Conservation (phyloP, 2,329 filamentous ascomycete species). For the Geosmithia morbida region DNA sequence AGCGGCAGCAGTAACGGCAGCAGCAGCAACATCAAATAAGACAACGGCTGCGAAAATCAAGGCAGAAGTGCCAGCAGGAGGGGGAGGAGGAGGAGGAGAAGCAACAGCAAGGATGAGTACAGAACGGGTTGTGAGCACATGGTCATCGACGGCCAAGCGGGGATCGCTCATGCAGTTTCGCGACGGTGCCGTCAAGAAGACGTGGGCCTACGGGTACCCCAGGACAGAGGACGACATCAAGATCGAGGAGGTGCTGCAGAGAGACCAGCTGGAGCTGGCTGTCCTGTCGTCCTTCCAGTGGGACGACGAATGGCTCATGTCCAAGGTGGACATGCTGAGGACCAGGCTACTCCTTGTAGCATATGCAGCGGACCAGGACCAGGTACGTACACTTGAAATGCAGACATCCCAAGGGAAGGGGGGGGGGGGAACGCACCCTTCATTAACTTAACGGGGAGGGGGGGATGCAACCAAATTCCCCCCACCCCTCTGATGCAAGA, state of each 20-base stretch:
- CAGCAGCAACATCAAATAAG: not conserved
- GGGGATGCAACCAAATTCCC: too few species aligned
- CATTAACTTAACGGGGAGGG: too few species aligned
- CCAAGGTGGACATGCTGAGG: slow-evolving; percentile 46
- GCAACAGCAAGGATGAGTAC: not conserved
- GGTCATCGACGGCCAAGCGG: not conserved
- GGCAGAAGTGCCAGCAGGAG: not conserved
- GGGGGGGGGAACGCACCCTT: too few species aligned
- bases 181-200: slow-evolving; percentile 63
- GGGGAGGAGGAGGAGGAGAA: not conserved
- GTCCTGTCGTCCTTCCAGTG: slow-evolving; percentile 80
- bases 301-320: slow-evolving; percentile 67
- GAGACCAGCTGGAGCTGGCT: slow-evolving; percentile 55
- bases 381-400: slow-evolving; percentile 23
- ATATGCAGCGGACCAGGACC: slow-evolving; percentile 34
- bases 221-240: slow-evolving; percentile 61
- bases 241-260: slow-evolving; percentile 75
- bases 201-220: slow-evolving; percentile 53
- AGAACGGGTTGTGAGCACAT: not conserved
- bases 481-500: too few species aligned
- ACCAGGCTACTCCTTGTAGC: slow-evolving; percentile 51
- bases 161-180: slow-evolving; percentile 20
- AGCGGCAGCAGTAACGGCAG: not conserved
- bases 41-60: not conserved
- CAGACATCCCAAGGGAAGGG: too few species aligned